These are phyloP conservation scores for Pinus taeda DNA, from an alignment of 75 land plant species.

Conservation along the genomic window DNA sequence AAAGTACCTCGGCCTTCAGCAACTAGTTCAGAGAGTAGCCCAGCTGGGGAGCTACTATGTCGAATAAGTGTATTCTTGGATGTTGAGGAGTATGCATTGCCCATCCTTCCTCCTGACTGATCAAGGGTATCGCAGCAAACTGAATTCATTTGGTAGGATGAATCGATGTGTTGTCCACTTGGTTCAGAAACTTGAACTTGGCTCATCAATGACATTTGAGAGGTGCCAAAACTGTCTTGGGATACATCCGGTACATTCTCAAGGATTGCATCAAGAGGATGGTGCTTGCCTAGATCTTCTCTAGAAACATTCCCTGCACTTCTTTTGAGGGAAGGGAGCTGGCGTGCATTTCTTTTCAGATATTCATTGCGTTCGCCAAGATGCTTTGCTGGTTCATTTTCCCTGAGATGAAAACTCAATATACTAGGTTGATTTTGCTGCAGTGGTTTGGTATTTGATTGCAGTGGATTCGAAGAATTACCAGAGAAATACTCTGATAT, in stretches of 20 bases:
- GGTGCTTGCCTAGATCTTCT: conserved; percentile 8
- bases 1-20: conserved; percentile 7
- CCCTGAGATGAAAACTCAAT: conserved; percentile 1
- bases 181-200: conserved; percentile 8
- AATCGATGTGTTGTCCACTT: conserved; percentile 1
- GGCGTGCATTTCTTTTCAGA: conserved; percentile 2
- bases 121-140: not conserved
- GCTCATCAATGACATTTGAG: conserved; percentile 2
- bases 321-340: not conserved
- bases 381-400: conserved; percentile 8
- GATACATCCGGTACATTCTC: conserved; percentile 13
- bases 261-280: conserved; percentile 11
- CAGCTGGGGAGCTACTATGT: conserved; percentile 70
- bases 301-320: conserved; percentile 6
- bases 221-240: conserved; percentile 4
- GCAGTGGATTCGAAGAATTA: not conserved
- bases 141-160: not conserved
- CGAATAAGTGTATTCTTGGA: conserved; percentile 25
- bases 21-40: conserved; percentile 13
- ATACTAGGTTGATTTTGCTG: conserved; percentile 8
- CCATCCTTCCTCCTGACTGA: not conserved
- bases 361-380: not conserved
- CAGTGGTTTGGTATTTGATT: conserved; percentile 3
- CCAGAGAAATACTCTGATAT: conserved; percentile 9
- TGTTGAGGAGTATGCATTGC: conserved; percentile 5